These are phyloP conservation scores for Fraxinus americana DNA, from an alignment of 257 asterid species.

Conservation along the genomic window DNA sequence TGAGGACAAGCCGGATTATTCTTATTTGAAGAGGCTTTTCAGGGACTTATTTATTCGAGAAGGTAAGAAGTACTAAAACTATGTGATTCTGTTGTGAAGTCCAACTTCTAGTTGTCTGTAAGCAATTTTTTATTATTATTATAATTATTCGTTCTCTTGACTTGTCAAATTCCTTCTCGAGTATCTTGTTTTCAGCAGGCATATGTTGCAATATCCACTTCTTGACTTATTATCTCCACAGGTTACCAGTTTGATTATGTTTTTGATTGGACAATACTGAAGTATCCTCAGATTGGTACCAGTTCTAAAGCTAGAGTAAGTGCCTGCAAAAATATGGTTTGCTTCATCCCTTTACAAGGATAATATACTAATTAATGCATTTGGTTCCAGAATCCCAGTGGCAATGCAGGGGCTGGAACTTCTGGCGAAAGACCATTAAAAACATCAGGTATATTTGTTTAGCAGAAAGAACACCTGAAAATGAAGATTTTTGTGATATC, in stretches of 20 bases:
- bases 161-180: background rate
- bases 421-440: slow-evolving; percentile 27
- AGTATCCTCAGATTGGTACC: slow-evolving; percentile 38
- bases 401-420: slow-evolving; percentile 25
- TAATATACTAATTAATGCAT: background rate
- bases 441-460: slow-evolving; percentile 20
- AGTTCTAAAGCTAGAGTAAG: slow-evolving; percentile 27
- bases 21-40: slow-evolving; percentile 32
- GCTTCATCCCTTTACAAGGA: background rate
- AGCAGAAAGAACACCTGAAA: background rate
- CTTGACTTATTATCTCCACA: slow-evolving; percentile 15
- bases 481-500: background rate
- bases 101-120: background rate
- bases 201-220: background rate
- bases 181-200: background rate
- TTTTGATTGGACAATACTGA: slow-evolving; percentile 41
- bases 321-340: background rate
- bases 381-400: slow-evolving; percentile 31
- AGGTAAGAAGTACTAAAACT: slow-evolving; percentile 14
- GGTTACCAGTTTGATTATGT: slow-evolving; percentile 42
- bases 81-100: background rate
- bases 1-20: slow-evolving; percentile 34
- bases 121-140: background rate
- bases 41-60: slow-evolving; percentile 34
- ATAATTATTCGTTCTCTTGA: background rate